Conservation (phyloP, 495 filamentous ascomycete species). For the Baudoinia panamericana region DNA sequence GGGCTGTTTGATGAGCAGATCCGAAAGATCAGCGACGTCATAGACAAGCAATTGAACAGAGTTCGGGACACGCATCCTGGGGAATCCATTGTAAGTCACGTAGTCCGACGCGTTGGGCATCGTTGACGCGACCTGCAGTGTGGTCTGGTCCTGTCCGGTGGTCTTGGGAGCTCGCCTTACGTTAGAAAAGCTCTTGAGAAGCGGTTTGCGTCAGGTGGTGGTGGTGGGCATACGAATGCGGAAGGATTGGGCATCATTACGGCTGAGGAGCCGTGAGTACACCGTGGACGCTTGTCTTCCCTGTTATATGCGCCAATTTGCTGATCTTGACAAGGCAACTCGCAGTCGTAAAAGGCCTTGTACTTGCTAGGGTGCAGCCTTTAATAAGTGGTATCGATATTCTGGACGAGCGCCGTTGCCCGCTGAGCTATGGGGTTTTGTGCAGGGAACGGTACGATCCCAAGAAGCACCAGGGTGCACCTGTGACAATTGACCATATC, state of each 20-base stretch:
- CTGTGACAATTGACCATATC: background rate
- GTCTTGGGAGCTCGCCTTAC: constrained; percentile 6
- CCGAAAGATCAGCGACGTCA: background rate
- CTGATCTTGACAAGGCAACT: constrained; percentile 2
- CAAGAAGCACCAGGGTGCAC: constrained; percentile 4
- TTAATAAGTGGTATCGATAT: constrained; percentile 2
- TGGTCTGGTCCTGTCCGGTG: constrained; percentile 3
- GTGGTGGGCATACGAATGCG: background rate
- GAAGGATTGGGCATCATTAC: background rate
- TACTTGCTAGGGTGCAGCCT: background rate
- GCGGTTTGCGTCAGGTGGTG: background rate
- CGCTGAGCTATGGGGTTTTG: constrained; percentile 8
- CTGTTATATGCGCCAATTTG: background rate
- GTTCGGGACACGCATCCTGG: background rate
- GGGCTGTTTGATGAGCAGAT: constrained; percentile 10
- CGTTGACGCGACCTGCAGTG: too few relatives aligned
- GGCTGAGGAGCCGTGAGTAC: constrained; percentile 1
- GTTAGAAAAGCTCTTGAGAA: background rate
- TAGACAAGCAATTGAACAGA: constrained; percentile 1
- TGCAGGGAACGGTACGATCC: constrained; percentile 8
- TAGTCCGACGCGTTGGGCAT: too few relatives aligned
- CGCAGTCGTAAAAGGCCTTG: constrained; percentile 4
- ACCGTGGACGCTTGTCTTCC: background rate
- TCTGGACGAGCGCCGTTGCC: background rate
- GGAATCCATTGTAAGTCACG: background rate